Evolutionary conservation across 1,284 basidiomycete species (phyloP).

Genomic region (Cutaneotrichosporon sp.): DNA sequence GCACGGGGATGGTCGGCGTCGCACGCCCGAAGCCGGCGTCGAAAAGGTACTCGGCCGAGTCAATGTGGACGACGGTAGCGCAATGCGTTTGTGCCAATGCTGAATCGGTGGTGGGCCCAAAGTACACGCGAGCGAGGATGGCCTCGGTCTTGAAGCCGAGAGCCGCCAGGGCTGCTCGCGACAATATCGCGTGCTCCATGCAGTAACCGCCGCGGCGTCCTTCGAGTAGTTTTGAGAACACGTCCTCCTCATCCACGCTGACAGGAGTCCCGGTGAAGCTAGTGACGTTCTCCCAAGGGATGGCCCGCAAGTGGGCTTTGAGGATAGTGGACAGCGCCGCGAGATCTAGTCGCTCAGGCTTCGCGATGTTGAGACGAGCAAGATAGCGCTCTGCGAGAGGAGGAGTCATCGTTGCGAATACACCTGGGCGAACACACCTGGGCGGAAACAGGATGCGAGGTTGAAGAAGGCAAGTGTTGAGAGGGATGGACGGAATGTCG

Average conservation of each 20-base stretch:
- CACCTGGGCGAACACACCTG: background rate
- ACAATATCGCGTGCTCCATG: slow-evolving; percentile 23
- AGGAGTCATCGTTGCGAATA: background rate
- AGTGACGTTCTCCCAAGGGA: slow-evolving; percentile 22
- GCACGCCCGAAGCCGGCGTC: slow-evolving; percentile 17
- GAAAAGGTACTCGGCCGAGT: slow-evolving; percentile 15
- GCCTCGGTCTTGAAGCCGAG: slow-evolving; percentile 14
- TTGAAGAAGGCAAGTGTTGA: background rate
- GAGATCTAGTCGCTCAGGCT: slow-evolving; percentile 10
- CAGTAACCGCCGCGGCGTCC: slow-evolving; percentile 19
- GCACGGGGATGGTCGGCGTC: slow-evolving; percentile 15
- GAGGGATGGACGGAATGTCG: too few relatives aligned
- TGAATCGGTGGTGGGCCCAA: background rate
- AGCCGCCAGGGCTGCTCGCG: slow-evolving; percentile 11
- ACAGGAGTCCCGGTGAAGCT: slow-evolving; percentile 20
- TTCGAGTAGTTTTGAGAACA: slow-evolving; percentile 17
- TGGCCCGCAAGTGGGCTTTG: slow-evolving; percentile 19
- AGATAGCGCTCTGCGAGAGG: slow-evolving; percentile 21
- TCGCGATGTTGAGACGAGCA: slow-evolving; percentile 8
- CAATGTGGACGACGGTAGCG: slow-evolving; percentile 14
- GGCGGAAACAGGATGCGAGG: background rate
- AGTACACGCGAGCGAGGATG: slow-evolving; percentile 13
- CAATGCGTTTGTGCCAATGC: slow-evolving; percentile 11
- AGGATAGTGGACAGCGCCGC: slow-evolving; percentile 12
- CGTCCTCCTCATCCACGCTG: slow-evolving; percentile 4